Conservation (phyloP, 345 rosid species). For the Nephelium lappaceum region DNA sequence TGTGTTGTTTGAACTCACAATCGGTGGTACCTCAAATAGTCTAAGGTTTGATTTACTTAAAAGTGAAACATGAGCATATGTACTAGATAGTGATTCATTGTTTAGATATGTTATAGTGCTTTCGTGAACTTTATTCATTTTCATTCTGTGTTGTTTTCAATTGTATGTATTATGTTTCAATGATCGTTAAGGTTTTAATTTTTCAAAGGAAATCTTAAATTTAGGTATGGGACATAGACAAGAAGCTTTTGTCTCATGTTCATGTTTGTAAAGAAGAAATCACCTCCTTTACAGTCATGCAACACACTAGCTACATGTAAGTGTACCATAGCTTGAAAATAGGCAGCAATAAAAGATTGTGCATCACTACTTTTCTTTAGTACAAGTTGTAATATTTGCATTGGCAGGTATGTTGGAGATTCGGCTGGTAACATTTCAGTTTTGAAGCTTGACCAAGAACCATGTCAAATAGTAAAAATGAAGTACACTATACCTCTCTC, state of each 20-base stretch:
- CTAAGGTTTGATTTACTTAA: no score
- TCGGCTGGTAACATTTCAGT: conserved; percentile 69
- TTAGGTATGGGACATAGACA: conserved; percentile 91
- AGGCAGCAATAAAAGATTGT: neutral
- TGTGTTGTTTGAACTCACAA: neutral
- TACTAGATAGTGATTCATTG: no score
- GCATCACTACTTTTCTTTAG: conserved; percentile 11
- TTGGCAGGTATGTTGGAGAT: conserved; percentile 79
- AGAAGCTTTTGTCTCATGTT: conserved; percentile 55
- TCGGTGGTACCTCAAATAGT: no score
- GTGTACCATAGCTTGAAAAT: conserved; percentile 24
- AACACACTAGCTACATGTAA: conserved; percentile 67
- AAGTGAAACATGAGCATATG: no score
- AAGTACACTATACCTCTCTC: conserved; percentile 69
- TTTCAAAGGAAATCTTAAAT: conserved; percentile 13
- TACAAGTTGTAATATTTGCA: conserved; percentile 9
- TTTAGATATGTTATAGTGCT: neutral
- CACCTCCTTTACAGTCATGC: conserved; percentile 67
- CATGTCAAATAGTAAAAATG: conserved; percentile 47
- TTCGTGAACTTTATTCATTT: neutral
- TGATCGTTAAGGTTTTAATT: neutral
- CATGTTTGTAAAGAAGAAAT: conserved; percentile 58
- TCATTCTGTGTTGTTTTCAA: neutral
- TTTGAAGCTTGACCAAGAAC: conserved; percentile 62
- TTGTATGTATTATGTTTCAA: neutral